These are phyloP conservation scores for Penicillium salamii DNA, from an alignment of 495 filamentous ascomycete genomes.

Conservation along the genomic window DNA sequence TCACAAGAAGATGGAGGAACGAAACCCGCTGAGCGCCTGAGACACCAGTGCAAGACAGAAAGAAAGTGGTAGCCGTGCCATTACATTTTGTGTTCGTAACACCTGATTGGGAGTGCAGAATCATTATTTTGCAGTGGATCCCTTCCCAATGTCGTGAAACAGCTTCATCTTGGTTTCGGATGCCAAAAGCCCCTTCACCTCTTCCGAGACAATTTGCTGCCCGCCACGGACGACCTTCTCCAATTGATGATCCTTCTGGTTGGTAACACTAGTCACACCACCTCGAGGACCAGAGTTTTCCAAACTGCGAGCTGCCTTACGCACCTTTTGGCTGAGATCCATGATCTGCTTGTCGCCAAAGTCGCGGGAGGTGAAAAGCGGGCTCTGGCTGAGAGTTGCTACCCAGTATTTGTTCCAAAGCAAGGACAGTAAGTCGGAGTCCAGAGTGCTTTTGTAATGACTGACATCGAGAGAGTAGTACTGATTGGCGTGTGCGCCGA, in stretches of 20 bases:
- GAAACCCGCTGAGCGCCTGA: conserved; percentile 15
- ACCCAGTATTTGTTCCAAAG: conserved; percentile 99
- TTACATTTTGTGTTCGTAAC: conserved; percentile 6
- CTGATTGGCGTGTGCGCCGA: conserved; percentile 82
- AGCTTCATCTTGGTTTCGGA: conserved; percentile 80
- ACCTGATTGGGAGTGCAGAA: not conserved
- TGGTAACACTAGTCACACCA: conserved; percentile 18
- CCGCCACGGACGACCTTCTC: conserved; percentile 79
- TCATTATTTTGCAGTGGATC: conserved; percentile 12
- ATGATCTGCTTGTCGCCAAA: conserved; percentile 89
- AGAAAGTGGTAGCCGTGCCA: conserved; percentile 19
- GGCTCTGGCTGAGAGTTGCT: conserved; percentile 91
- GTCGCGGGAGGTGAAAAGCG: conserved; percentile 88
- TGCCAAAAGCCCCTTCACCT: conserved; percentile 79
- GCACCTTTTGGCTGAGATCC: conserved; percentile 79
- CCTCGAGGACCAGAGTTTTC: conserved; percentile 36
- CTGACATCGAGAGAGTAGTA: conserved; percentile 92
- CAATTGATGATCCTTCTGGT: conserved; percentile 58
- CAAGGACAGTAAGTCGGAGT: conserved; percentile 76
- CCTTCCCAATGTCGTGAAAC: conserved; percentile 64
- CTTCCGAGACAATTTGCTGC: conserved; percentile 80
- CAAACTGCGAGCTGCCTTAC: conserved; percentile 54
- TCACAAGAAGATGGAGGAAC: conserved; percentile 1
- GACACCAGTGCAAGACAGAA: conserved; percentile 4
- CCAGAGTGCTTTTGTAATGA: conserved; percentile 89